Conservation (phyloP, 2,329 filamentous ascomycete species). For the Trichophyton mentagrophytes region DNA sequence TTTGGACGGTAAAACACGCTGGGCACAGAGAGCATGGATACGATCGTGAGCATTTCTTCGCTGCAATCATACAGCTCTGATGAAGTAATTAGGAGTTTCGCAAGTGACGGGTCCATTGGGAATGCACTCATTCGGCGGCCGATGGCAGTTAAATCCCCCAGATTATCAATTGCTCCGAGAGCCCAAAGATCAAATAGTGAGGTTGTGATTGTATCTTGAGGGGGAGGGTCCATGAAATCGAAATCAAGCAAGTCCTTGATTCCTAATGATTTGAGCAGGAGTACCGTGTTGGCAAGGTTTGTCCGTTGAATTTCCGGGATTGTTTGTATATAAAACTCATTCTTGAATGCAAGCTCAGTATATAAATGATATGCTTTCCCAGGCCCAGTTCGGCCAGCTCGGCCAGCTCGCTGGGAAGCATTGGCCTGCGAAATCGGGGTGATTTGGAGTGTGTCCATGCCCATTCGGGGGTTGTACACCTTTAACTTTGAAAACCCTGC, state of each 20-base stretch:
- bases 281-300: conserved; percentile 86
- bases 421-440: conserved; percentile 97
- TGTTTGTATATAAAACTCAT: conserved; percentile 91
- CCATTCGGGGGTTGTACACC: conserved; percentile 97
- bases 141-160: conserved; percentile 78
- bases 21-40: conserved; percentile 93
- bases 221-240: conserved; percentile 97
- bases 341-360: conserved; percentile 87
- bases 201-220: conserved; percentile 93
- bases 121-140: conserved; percentile 93
- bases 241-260: conserved; percentile 92
- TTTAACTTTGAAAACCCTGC: conserved; percentile 94
- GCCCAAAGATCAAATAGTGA: conserved; percentile 97
- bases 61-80: conserved; percentile 81
- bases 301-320: conserved; percentile 97
- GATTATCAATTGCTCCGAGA: conserved; percentile 80
- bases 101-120: conserved; percentile 92
- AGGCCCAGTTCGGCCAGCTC: conserved; percentile 85
- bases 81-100: conserved; percentile 87
- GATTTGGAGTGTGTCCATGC: conserved; percentile 97
- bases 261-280: conserved; percentile 85
- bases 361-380: conserved; percentile 91
- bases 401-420: conserved; percentile 79
- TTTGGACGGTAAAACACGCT: conserved; percentile 95
- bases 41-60: conserved; percentile 96